Evolutionary conservation across 2,329 filamentous ascomycete species (phyloP).

Genomic region (Rutstroemia sydowiana): DNA sequence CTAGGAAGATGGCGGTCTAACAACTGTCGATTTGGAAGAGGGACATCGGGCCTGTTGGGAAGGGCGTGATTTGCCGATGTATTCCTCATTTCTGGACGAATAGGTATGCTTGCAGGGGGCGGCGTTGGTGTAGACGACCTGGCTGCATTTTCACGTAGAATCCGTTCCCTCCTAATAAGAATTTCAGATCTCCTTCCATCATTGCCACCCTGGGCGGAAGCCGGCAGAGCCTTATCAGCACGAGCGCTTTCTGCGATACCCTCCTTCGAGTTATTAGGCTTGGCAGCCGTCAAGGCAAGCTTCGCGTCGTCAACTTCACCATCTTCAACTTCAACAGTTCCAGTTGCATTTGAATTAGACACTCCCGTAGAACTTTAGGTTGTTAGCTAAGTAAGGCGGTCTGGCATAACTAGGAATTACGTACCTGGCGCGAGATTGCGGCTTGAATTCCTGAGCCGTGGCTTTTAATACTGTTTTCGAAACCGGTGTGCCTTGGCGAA

Average conservation of each 20-base stretch:
- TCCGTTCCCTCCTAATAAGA: constrained; percentile 23
- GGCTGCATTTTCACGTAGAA: constrained; percentile 24
- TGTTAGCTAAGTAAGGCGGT: constrained; percentile 27
- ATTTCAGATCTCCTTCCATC: constrained; percentile 24
- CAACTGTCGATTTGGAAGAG: constrained; percentile 25
- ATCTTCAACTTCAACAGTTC: constrained; percentile 54
- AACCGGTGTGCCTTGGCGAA: constrained; percentile 2
- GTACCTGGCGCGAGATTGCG: constrained; percentile 34
- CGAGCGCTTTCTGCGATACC: constrained; percentile 5
- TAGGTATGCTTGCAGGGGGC: constrained; percentile 14
- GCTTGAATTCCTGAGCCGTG: constrained; percentile 58
- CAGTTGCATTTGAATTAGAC: constrained; percentile 24
- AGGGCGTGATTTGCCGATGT: constrained; percentile 19
- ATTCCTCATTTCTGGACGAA: constrained; percentile 22
- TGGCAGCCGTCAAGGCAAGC: constrained; percentile 8
- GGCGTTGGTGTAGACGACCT: constrained; percentile 17
- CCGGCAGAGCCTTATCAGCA: constrained; percentile 17
- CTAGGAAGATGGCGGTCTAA: constrained; percentile 26
- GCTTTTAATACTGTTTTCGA: constrained; percentile 44
- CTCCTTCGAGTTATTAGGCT: background rate
- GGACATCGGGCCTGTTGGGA: constrained; percentile 28
- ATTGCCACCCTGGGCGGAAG: constrained; percentile 6
- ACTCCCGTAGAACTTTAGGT: constrained; percentile 25
- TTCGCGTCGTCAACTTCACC: constrained; percentile 63
- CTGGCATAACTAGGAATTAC: constrained; percentile 5